Conservation (phyloP, 2,329 filamentous ascomycete species). For the Grosmannia serpens region DNA sequence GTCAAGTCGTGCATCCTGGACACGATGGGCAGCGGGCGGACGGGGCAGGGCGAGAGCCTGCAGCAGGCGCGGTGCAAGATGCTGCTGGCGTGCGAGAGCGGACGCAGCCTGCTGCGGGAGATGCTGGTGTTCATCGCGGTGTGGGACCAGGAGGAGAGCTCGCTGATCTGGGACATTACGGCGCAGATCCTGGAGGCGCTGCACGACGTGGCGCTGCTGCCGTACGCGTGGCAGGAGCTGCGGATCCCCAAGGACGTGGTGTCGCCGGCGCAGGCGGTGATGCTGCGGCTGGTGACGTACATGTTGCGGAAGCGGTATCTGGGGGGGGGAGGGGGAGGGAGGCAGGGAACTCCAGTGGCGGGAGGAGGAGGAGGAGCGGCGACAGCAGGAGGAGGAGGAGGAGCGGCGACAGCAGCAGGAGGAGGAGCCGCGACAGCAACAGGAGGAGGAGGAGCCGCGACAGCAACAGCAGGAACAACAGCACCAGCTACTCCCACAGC, state of each 20-base stretch:
- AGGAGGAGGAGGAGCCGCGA: not conserved
- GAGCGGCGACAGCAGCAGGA: not conserved
- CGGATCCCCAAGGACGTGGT: conserved; percentile 93
- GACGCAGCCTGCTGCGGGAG: conserved; percentile 78
- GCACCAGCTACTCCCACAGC: not conserved
- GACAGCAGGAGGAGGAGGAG: too few relatives aligned
- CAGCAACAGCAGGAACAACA: not conserved
- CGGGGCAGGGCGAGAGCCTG: conserved; percentile 63
- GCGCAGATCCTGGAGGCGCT: conserved; percentile 92
- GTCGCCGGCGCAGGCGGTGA: conserved; percentile 84
- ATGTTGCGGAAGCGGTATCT: conserved; percentile 52
- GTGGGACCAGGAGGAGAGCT: conserved; percentile 89
- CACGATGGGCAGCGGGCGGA: conserved; percentile 58
- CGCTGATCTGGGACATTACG: conserved; percentile 93
- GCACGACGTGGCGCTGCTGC: conserved; percentile 77
- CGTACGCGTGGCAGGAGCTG: conserved; percentile 85
- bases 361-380: conserved; percentile 10
- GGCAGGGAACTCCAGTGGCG: not conserved
- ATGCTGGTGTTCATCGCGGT: conserved; percentile 93
- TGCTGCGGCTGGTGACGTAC: conserved; percentile 81
- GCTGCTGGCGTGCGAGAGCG: conserved; percentile 79
- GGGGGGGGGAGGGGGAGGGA: conserved; percentile 25
- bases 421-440: not conserved
- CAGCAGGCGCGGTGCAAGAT: conserved; percentile 86
- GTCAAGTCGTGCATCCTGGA: conserved; percentile 91